Conservation (phyloP, 441 rosid genomes). For the Pelargonium exstipulatum region DNA sequence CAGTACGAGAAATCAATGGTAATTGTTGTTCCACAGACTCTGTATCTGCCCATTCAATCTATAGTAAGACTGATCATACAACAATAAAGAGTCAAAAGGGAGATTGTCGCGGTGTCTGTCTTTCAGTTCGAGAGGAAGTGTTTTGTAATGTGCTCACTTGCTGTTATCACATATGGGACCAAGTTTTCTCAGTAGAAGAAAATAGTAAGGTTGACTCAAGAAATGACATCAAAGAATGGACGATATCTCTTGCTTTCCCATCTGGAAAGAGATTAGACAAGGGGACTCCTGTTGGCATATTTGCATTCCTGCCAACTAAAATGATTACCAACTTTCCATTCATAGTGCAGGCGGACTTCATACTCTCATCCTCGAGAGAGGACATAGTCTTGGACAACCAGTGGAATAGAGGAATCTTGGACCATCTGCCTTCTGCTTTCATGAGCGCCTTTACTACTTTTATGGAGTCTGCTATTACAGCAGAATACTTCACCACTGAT, state of each 20-base stretch:
- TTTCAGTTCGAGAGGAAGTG: background rate
- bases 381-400: background rate
- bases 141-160: background rate
- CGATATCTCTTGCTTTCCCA: background rate
- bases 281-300: background rate
- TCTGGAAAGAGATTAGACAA: background rate
- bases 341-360: background rate
- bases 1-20: background rate
- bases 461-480: background rate
- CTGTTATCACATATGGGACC: background rate
- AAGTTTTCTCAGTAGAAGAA: background rate
- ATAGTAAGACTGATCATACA: background rate
- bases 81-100: background rate
- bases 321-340: background rate
- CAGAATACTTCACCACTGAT: too few relatives aligned
- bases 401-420: background rate
- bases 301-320: background rate
- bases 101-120: background rate
- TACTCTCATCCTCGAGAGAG: background rate
- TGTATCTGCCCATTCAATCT: background rate
- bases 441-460: background rate
- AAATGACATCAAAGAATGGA: background rate
- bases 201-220: background rate
- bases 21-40: background rate
- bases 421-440: background rate